Percentiles rank a stretch among this genome's conserved stretches.
Evolutionary conservation across 2,329 filamentous ascomycete genomes (phyloP).

Genomic region (Arthrobotrys musiformis): DNA sequence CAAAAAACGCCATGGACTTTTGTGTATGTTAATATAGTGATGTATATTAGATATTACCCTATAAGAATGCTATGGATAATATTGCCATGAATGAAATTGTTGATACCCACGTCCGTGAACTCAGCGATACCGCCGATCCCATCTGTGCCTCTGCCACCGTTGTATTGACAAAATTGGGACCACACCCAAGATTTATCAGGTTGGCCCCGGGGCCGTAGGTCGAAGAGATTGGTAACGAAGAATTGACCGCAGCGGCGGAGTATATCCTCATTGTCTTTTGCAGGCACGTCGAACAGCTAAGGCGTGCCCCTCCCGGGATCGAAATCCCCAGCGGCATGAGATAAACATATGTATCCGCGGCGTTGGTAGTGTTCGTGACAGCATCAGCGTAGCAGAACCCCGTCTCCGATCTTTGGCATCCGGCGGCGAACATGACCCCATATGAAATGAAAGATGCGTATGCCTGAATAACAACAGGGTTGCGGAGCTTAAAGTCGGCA

Average conservation of each 20-base stretch:
- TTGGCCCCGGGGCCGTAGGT: conserved; percentile 78
- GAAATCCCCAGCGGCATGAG: conserved; percentile 81
- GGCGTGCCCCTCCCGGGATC: conserved; percentile 74
- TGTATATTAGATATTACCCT: conserved; percentile 42
- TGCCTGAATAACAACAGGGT: conserved; percentile 77
- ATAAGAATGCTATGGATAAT: conserved; percentile 52
- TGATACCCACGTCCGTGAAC: conserved; percentile 54
- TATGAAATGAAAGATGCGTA: conserved; percentile 82
- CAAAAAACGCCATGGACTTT: conserved; percentile 23
- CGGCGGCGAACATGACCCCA: conserved; percentile 79
- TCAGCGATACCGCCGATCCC: conserved; percentile 39
- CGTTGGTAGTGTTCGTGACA: conserved; percentile 77
- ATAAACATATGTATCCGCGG: conserved; percentile 82
- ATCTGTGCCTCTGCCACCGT: conserved; percentile 61
- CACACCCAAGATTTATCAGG: conserved; percentile 75
- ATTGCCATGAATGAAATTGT: conserved; percentile 52
- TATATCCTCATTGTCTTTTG: conserved; percentile 84
- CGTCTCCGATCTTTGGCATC: conserved; percentile 76
- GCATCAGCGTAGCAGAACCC: conserved; percentile 77
- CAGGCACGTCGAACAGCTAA: conserved; percentile 80
- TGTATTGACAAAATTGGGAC: conserved; percentile 68
- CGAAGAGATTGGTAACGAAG: conserved; percentile 72
- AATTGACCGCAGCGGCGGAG: conserved; percentile 74
- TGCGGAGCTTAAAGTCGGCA: conserved; percentile 73
- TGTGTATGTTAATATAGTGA: conserved; percentile 30